Evolutionary conservation across 192 early-diverging fungal genomes (phyloP).

Genomic region (Allomyces macrogynus): DNA sequence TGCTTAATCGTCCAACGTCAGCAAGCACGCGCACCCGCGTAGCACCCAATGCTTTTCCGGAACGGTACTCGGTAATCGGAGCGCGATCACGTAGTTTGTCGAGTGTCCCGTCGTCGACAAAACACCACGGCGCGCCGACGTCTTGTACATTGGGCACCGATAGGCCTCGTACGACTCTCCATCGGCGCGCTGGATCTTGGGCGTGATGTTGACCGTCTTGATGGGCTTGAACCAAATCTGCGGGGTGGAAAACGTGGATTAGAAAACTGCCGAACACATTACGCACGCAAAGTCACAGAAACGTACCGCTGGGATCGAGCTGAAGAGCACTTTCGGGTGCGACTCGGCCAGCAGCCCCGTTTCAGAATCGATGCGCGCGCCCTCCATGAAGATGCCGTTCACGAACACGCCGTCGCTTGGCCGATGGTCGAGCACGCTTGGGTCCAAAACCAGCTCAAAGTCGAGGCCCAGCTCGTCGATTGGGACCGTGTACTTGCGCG

Average conservation of each 20-base stretch:
- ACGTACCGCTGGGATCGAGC: constrained; percentile 20
- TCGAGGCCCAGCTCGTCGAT: constrained; percentile 37
- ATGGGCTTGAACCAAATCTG: constrained; percentile 43
- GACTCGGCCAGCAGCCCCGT: constrained; percentile 27
- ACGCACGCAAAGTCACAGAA: no score
- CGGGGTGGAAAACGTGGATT: no score
- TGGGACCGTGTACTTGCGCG: constrained; percentile 32
- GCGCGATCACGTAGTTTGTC: constrained; percentile 38
- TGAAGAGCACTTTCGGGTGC: constrained; percentile 31
- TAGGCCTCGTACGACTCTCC: constrained; percentile 10
- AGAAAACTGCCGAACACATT: no score
- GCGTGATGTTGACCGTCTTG: constrained; percentile 12
- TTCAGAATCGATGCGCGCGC: constrained; percentile 28
- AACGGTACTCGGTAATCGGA: constrained; percentile 28
- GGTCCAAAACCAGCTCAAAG: constrained; percentile 21
- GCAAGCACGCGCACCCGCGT: constrained; percentile 33
- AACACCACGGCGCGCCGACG: constrained; percentile 34
- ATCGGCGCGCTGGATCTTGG: constrained; percentile 1
- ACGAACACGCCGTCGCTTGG: constrained; percentile 33
- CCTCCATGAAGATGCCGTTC: constrained; percentile 30
- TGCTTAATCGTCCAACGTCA: neutral
- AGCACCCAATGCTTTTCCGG: constrained; percentile 34
- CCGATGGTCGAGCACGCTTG: constrained; percentile 5
- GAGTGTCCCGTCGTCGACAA: constrained; percentile 41
- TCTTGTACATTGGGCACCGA: constrained; percentile 42